Conservation (phyloP, 106 monocot species). For the Allium sativum region DNA sequence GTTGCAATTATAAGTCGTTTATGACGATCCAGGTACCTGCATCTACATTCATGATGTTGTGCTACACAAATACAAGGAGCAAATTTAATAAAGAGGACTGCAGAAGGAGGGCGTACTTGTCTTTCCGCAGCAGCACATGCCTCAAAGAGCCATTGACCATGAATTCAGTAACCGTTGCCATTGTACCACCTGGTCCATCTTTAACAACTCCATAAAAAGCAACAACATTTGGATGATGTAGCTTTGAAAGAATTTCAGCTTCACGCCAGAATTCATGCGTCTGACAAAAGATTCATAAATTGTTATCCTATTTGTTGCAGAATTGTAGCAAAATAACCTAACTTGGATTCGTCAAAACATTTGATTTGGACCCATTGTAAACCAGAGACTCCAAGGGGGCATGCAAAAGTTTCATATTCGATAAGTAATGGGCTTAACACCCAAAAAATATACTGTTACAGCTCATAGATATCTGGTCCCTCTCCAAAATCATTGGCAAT, state of each 20-base stretch:
- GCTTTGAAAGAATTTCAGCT: conserved; percentile 82
- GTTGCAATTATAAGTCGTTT: conserved; percentile 81
- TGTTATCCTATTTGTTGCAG: neutral
- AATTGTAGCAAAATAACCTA: neutral
- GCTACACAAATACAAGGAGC: neutral
- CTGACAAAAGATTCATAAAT: conserved; percentile 26
- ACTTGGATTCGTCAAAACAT: neutral
- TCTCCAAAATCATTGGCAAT: no score
- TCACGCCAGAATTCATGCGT: conserved; percentile 85
- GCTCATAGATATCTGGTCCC: no score
- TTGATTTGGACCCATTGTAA: neutral
- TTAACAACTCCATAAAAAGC: conserved; percentile 89
- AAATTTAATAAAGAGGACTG: neutral
- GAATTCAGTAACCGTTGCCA: conserved; percentile 86
- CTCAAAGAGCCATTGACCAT: conserved; percentile 91
- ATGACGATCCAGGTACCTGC: conserved; percentile 73
- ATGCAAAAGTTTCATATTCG: no score
- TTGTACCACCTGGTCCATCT: conserved; percentile 71
- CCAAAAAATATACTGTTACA: no score
- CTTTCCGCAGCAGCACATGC: conserved; percentile 60
- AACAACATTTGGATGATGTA: conserved; percentile 93
- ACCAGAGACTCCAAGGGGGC: no score
- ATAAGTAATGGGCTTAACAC: no score
- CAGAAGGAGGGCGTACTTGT: conserved; percentile 35
- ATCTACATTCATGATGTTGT: neutral